phyloP scores from a whole-genome alignment of 345 rosid species.

The Eucalyptus brandiana region DNA sequence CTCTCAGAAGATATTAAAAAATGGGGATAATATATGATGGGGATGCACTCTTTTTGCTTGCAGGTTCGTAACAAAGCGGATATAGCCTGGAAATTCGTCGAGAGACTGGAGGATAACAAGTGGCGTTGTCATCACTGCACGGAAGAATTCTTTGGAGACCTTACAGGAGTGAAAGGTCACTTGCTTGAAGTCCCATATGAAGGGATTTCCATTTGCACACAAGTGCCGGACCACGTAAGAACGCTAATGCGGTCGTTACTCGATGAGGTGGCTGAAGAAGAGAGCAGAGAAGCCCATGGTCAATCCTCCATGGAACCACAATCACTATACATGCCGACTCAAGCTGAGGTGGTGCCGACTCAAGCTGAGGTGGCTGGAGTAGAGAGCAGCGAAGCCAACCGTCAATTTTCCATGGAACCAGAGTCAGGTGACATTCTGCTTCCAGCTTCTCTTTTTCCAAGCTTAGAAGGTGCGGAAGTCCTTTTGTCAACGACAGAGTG shows the following conservation, averaged over 20 bases:
- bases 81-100: background rate
- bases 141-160: background rate
- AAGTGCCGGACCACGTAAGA: background rate
- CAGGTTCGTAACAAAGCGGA: background rate
- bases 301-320: background rate
- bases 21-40: too few relatives aligned
- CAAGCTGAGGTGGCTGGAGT: background rate
- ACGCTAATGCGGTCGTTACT: background rate
- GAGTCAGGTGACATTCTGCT: background rate
- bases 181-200: background rate
- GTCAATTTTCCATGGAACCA: background rate
- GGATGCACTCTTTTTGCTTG: background rate
- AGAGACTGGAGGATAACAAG: accelerated
- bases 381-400: background rate
- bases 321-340: background rate
- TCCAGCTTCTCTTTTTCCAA: too few relatives aligned
- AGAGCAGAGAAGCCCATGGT: background rate
- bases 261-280: background rate
- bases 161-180: background rate
- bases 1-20: accelerated
- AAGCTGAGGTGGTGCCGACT: background rate
- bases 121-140: background rate
- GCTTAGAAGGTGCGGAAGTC: too few relatives aligned
- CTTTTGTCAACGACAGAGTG: too few relatives aligned
- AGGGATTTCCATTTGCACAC: background rate